A percentile compares a stretch with the other conserved stretches of the same genome.
Conservation (phyloP, 148 eudicot genomes). For the Diospyros kaki region DNA sequence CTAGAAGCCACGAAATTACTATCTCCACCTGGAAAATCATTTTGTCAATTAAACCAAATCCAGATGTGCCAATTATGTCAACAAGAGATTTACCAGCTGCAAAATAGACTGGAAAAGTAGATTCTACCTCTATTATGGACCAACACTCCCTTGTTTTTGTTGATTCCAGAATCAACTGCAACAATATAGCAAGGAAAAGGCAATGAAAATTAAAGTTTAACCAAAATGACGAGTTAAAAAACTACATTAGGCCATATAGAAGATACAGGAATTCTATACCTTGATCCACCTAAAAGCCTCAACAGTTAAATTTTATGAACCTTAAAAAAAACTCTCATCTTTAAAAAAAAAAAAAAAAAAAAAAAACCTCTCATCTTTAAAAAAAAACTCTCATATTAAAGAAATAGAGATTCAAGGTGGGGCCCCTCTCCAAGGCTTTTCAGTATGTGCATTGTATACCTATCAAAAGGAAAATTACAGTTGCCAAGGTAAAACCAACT, state of each 20-base stretch:
- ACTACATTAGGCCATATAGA: neutral
- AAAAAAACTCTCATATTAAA: too few relatives aligned
- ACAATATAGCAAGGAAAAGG: neutral
- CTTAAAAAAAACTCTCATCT: too few relatives aligned
- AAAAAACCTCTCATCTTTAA: too few relatives aligned
- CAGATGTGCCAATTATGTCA: neutral
- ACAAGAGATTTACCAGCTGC: neutral
- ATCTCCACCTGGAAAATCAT: conserved; percentile 38
- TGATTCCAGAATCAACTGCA: conserved; percentile 36
- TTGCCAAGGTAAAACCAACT: neutral
- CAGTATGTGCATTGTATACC: too few relatives aligned
- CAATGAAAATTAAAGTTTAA: too few relatives aligned
- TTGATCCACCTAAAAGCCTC: neutral
- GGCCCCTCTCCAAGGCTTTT: too few relatives aligned
- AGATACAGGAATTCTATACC: neutral
- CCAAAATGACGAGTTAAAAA: neutral
- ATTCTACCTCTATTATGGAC: conserved; percentile 28
- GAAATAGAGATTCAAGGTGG: too few relatives aligned
- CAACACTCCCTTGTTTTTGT: conserved; percentile 22
- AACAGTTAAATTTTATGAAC: too few relatives aligned
- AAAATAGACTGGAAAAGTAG: neutral
- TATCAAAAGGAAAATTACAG: neutral
- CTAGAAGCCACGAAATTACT: conserved; percentile 30
- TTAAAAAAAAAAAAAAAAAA: too few relatives aligned
- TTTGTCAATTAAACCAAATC: neutral